Base-by-base conservation (phyloP, 192 early-diverging fungal genomes). In the Backusella mclennaniae region DNA sequence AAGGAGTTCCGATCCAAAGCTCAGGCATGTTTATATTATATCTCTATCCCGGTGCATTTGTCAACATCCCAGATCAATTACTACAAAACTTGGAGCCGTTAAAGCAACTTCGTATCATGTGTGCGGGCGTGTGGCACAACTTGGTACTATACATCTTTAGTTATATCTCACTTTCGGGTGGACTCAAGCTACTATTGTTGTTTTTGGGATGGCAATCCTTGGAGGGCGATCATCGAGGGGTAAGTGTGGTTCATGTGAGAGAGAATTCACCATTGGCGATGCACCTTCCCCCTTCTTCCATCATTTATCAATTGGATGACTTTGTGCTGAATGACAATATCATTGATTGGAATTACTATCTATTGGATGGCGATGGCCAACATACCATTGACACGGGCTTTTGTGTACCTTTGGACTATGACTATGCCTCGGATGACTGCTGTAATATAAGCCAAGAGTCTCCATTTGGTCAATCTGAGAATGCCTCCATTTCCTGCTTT, bases 91-190 rank as follows among this genome's bases (percentile, higher is more conserved):
- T 88, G 38, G 76, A 82, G 4, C 84, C 89, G 19, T 31, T 82
- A 0, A 77, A 83, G 41, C 86, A 88, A 59, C 79, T 94, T 33
- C 78, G 84, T 29, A 88, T 94, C 31, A 83, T 91, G 5, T 94
- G 92, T 76, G 93, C 92, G 0, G 93, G 93, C 29, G 92, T 94
- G 1, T 93, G 90, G 91, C 91, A 94, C 69, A 94, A 94, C 72
- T 68, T 81, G 7, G 78, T 91, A 0, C 41, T 94, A 31, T 91
- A 84, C 71, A 7, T 85, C 3, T 41, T 77, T 2, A 81, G 82
- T 8, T 80, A 77, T 33, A 26, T 83, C 12, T 78, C 85, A 8
- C 66, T 94, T 0, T 78, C 73, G 1, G 78, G 77, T 53, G 83
- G 92, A 31, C 39, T 85, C 8, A 82, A 84, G 69, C 46, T 88